These are phyloP conservation scores for Inonotus obliquus DNA, from an alignment of 1,284 basidiomycete genomes.

Conservation along the genomic window DNA sequence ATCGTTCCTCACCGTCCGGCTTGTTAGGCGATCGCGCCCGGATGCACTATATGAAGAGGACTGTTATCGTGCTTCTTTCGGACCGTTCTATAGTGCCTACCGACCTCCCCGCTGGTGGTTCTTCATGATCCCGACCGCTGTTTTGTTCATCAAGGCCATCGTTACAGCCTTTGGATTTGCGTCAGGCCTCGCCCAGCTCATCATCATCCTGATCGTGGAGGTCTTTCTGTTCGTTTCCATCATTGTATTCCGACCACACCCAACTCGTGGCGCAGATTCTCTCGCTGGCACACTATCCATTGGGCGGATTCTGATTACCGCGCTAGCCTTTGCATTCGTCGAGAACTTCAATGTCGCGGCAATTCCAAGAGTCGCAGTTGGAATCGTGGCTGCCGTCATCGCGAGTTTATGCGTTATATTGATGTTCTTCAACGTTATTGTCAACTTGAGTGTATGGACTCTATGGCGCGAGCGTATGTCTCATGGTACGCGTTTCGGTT, in stretches of 20 bases:
- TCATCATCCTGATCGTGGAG: conserved; percentile 69
- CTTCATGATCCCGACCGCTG: conserved; percentile 50
- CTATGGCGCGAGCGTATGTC: conserved; percentile 23
- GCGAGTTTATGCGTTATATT: conserved; percentile 53
- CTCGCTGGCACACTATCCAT: conserved; percentile 61
- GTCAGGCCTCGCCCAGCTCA: conserved; percentile 67
- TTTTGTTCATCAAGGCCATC: conserved; percentile 58
- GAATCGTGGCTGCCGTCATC: conserved; percentile 29
- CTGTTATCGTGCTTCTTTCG: conserved; percentile 33
- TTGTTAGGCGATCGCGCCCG: conserved; percentile 34
- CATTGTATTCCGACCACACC: conserved; percentile 51
- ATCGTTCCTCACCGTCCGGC: conserved; percentile 40
- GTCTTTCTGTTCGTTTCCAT: conserved; percentile 51
- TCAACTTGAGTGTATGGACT: conserved; percentile 36
- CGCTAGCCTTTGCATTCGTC: conserved; percentile 64
- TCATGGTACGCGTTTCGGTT: conserved; percentile 21
- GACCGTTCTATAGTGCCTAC: conserved; percentile 54
- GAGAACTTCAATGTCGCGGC: conserved; percentile 52
- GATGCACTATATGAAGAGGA: conserved; percentile 35
- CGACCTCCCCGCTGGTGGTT: conserved; percentile 53
- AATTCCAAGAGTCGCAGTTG: conserved; percentile 65
- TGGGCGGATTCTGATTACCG: conserved; percentile 58
- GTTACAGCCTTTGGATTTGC: conserved; percentile 69
- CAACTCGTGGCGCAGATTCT: conserved; percentile 53
- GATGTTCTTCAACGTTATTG: conserved; percentile 54